Conservation (phyloP, 2,329 filamentous ascomycete genomes). For the Lachnellula arida region DNA sequence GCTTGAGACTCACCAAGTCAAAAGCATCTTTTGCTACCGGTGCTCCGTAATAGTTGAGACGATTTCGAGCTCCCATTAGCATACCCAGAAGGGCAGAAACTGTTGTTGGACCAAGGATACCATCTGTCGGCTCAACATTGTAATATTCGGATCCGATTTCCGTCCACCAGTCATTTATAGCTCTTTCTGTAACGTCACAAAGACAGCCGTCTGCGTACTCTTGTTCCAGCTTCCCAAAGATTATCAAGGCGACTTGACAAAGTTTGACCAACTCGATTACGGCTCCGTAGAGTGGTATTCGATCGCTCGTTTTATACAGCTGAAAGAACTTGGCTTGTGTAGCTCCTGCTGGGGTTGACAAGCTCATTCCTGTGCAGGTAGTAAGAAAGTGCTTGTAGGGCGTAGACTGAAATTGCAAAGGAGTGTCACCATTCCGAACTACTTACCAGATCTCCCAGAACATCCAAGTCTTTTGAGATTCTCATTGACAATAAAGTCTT, state of each 20-base stretch:
- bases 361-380: conserved; percentile 52
- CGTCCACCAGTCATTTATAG: conserved; percentile 93
- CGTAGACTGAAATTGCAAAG: not conserved
- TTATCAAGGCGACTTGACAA: conserved; percentile 80
- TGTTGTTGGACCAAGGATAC: conserved; percentile 86
- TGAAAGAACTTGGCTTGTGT: conserved; percentile 90
- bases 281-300: conserved; percentile 69
- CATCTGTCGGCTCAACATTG: conserved; percentile 87
- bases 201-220: conserved; percentile 89
- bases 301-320: conserved; percentile 81
- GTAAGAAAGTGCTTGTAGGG: not conserved
- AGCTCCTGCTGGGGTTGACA: conserved; percentile 71
- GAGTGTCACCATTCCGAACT: not conserved
- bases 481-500: conserved; percentile 89
- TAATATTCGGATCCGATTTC: conserved; percentile 90
- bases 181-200: conserved; percentile 87
- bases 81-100: conserved; percentile 84
- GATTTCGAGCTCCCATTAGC: conserved; percentile 83
- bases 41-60: conserved; percentile 77
- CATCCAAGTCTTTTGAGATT: conserved; percentile 89
- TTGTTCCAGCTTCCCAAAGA: conserved; percentile 82
- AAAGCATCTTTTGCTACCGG: conserved; percentile 89
- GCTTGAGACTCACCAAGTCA: conserved; percentile 75
- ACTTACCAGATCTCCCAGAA: conserved; percentile 68
- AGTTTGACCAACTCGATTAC: conserved; percentile 87